Base-by-base conservation (phyloP, 192 early-diverging fungal species). In the Diversispora eburnea region DNA sequence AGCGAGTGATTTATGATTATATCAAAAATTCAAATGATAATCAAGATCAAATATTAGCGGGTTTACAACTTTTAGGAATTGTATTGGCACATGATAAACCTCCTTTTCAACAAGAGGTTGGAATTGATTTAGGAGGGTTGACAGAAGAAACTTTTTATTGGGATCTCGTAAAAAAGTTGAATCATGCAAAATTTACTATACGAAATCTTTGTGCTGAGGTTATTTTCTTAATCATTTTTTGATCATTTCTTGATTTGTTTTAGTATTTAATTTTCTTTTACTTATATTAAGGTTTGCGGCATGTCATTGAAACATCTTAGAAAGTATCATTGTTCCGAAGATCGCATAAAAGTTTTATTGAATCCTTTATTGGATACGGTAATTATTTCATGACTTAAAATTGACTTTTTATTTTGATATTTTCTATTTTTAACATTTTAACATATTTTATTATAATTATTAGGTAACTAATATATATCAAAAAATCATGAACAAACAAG, bases 131-230 rank as follows among this genome's bases (percentile, higher is more conserved):
- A 0, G 79, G 77, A 3, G 78, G 67, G 0, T 52, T 85, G 43
- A 75, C 74, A 0, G 80, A 84, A 48, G 48, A 46, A 10, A 59
- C 75, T n/a, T 87, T 81, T 75, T 85, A 83, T 68, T 68, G 70
- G 8, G 76, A 75, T 7, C 62, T 87, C n/a, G 68, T 81, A 19
- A 74, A 79, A 48, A 82, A 80, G 61, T 75, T 92, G 52, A 58
- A 63, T 10, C 76, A 81, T 42, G 74, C 55, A 3, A 55, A 74
- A 3, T 76, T 66, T 52, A 72, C 75, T 20, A 78, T 89, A 5
- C 85, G 81, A 74, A 71, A 83, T 5, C 77, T 84, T 41, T 70
- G 83, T n/a, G 89, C 90, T 8, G 90, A 90, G 78, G 82, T 81
- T 75, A 67, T 47, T 33, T 17, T 39, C 4, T 20, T 60, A 25